These are phyloP conservation scores for Stephania yunnanensis DNA, from an alignment of 164 flowering plant species.

Conservation along the genomic window DNA sequence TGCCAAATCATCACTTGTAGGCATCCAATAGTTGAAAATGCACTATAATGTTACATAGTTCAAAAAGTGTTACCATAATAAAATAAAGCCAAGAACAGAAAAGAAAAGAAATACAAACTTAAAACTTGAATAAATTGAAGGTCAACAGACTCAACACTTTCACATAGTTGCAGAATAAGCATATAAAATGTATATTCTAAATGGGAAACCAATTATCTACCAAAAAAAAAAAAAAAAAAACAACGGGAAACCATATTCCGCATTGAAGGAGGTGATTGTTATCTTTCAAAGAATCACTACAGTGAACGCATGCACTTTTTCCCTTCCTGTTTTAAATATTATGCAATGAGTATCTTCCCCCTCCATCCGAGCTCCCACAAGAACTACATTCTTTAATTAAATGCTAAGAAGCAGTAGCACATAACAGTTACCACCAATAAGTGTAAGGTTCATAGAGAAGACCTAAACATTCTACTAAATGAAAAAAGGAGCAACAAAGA, in stretches of 20 bases:
- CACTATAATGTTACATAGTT: not conserved
- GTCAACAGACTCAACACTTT: not conserved
- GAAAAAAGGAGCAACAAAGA: not conserved
- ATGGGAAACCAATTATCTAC: not conserved
- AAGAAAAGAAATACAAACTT: not conserved
- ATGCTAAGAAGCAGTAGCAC: not conserved
- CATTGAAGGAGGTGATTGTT: not conserved
- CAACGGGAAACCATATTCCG: not conserved
- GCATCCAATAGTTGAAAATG: slow-evolving; percentile 1
- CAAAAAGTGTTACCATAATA: not conserved
- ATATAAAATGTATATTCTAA: not conserved
- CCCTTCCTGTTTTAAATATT: not conserved
- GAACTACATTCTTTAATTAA: not conserved
- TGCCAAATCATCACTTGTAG: slow-evolving; percentile 27
- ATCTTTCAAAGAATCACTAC: not conserved
- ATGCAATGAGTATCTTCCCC: not conserved
- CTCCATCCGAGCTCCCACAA: not conserved
- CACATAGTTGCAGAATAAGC: not conserved
- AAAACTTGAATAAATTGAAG: not conserved
- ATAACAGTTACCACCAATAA: not conserved
- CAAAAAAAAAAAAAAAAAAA: too few relatives aligned
- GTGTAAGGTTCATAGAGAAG: not conserved
- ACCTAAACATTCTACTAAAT: not conserved
- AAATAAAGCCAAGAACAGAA: not conserved
- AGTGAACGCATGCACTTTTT: not conserved